Percentiles rank a stretch among this genome's conserved stretches.
phyloP scores from a whole-genome alignment of 2,329 filamentous ascomycete genomes.

The Stagonosporopsis chrysanthemi region DNA sequence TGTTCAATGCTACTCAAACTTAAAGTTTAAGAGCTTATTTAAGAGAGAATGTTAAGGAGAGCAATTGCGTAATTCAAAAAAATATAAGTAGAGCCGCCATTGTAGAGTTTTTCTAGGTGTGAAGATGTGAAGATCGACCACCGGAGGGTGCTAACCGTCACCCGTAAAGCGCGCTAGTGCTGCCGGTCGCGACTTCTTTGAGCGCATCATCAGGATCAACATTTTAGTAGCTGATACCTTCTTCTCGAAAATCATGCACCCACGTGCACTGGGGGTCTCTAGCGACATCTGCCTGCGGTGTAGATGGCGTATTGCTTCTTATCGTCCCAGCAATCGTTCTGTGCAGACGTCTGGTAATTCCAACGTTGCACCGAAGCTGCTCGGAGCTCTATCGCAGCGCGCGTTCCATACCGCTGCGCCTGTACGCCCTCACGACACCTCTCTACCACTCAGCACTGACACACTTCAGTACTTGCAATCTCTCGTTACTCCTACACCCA shows the following conservation, averaged over 20 bases:
- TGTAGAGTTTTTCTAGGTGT: too few relatives aligned
- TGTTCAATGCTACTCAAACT: too few relatives aligned
- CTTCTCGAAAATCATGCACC: slow-evolving; percentile 26
- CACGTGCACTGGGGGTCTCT: slow-evolving; percentile 21
- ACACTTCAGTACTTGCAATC: slow-evolving; percentile 24
- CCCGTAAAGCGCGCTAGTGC: slow-evolving; percentile 29
- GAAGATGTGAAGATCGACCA: too few relatives aligned
- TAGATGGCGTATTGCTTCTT: slow-evolving; percentile 31
- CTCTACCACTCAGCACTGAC: slow-evolving; percentile 13
- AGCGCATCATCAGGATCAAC: slow-evolving; percentile 12
- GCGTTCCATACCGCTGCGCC: slow-evolving; percentile 30
- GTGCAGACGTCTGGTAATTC: neutral
- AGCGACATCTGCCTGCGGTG: slow-evolving; percentile 36
- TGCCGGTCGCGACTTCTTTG: slow-evolving; percentile 25
- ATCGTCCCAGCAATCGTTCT: neutral
- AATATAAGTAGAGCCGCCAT: too few relatives aligned
- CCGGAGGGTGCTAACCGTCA: too few relatives aligned
- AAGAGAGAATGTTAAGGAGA: too few relatives aligned
- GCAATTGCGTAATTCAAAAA: too few relatives aligned
- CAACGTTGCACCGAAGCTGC: slow-evolving; percentile 9
- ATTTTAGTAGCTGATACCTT: slow-evolving; percentile 17
- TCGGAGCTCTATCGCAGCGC: slow-evolving; percentile 22
- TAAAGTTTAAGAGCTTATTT: too few relatives aligned
- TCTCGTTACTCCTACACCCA: slow-evolving; percentile 5
- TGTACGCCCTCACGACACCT: slow-evolving; percentile 22